These are phyloP conservation scores for Punctularia strigosozonata DNA, from an alignment of 768 basidiomycete species.

Conservation along the genomic window DNA sequence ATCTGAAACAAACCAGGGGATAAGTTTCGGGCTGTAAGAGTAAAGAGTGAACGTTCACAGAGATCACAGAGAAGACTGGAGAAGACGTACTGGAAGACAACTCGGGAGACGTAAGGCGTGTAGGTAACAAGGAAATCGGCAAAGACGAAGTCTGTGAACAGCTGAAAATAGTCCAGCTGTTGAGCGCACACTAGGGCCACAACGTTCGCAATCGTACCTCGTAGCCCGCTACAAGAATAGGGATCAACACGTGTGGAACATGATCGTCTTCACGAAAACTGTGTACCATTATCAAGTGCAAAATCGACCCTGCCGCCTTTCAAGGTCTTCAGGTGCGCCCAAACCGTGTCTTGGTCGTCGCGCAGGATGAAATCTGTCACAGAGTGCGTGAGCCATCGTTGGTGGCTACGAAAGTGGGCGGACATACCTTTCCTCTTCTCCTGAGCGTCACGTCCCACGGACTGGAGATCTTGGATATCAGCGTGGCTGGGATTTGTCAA, in stretches of 20 bases:
- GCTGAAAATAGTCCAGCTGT: too few species aligned
- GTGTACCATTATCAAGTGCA: conserved; percentile 91
- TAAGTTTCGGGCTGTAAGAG: conserved; percentile 66
- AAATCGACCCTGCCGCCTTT: conserved; percentile 58
- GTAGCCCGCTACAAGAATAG: conserved; percentile 69
- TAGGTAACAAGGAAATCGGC: conserved; percentile 88
- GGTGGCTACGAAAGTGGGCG: too few species aligned
- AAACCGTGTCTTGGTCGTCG: conserved; percentile 69
- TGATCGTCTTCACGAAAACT: conserved; percentile 3
- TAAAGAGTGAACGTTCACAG: conserved; percentile 3
- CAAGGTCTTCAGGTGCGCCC: conserved; percentile 56
- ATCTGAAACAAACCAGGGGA: conserved; percentile 97
- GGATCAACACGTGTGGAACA: background rate
- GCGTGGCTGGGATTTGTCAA: conserved; percentile 74
- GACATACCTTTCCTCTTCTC: conserved; percentile 56
- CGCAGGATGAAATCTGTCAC: conserved; percentile 75
- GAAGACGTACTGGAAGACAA: conserved; percentile 77
- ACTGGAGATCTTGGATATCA: conserved; percentile 76
- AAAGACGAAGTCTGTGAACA: conserved; percentile 89
- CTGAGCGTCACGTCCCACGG: conserved; percentile 73
- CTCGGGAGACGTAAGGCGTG: conserved; percentile 70
- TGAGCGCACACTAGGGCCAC: too few species aligned
- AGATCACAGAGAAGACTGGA: background rate
- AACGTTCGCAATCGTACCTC: too few species aligned
- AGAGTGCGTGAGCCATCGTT: too few species aligned